Percentiles rank a stretch among this genome's conserved stretches.
Evolutionary conservation across 176 grass and related monocot species (phyloP).

Genomic region (Triticum dicoccoides): DNA sequence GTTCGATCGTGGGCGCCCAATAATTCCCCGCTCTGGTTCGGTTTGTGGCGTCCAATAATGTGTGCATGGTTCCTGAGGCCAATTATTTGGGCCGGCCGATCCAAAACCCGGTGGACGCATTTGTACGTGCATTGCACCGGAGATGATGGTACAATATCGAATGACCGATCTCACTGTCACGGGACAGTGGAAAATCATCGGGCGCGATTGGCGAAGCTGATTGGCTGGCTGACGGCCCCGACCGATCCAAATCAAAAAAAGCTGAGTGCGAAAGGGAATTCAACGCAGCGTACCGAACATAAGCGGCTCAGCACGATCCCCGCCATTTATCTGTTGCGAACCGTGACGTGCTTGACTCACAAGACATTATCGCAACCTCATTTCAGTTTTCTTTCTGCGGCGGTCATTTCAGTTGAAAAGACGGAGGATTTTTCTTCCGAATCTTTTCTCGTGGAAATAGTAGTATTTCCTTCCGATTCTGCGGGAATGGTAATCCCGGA

Average conservation of each 20-base stretch:
- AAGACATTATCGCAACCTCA: not conserved
- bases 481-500: not conserved
- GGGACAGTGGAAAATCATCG: not conserved
- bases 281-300: not conserved
- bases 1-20: conserved; percentile 30
- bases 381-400: not conserved
- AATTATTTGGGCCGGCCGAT: conserved; percentile 25
- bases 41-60: conserved; percentile 36
- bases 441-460: not conserved
- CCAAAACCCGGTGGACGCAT: not conserved
- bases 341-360: not conserved
- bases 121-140: not conserved
- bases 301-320: not conserved
- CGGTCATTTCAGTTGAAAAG: not conserved
- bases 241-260: not conserved
- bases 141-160: not conserved
- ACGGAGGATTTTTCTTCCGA: not conserved
- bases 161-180: not conserved
- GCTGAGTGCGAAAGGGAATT: not conserved
- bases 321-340: not conserved
- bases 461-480: not conserved
- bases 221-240: not conserved
- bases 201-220: not conserved
- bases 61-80: not conserved
- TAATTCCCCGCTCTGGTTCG: conserved; percentile 18